Evolutionary conservation across 352 stramenopile species (phyloP).

Genomic region (Phytophthora sansomeana): DNA sequence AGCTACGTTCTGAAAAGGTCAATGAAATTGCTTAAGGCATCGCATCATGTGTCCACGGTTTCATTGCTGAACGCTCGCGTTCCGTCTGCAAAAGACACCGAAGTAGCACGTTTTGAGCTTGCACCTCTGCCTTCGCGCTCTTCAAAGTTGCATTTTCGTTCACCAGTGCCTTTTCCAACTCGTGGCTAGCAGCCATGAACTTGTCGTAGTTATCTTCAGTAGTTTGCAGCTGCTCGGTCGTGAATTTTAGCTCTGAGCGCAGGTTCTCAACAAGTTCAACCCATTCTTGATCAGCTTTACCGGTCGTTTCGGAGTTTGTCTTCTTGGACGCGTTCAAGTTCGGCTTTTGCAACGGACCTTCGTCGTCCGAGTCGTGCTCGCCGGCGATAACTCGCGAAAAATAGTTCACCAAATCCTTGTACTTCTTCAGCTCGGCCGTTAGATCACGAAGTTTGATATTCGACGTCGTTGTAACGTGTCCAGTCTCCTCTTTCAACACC

Average conservation of each 20-base stretch:
- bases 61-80: not conserved
- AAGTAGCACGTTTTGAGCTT: slow-evolving; percentile 7
- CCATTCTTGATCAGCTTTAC: not conserved
- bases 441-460: slow-evolving; percentile 1
- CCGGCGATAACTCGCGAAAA: slow-evolving; percentile 9
- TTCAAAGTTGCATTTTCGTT: slow-evolving; percentile 22
- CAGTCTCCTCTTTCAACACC: not conserved
- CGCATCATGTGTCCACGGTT: not conserved
- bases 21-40: not conserved
- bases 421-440: slow-evolving; percentile 7
- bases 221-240: slow-evolving; percentile 48
- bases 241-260: slow-evolving; percentile 63
- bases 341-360: not conserved
- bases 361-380: not conserved
- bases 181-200: slow-evolving; percentile 17
- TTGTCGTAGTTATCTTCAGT: slow-evolving; percentile 20
- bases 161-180: slow-evolving; percentile 19
- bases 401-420: slow-evolving; percentile 16
- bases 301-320: not conserved
- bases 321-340: not conserved
- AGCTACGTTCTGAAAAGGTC: not conserved
- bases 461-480: not conserved
- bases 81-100: not conserved
- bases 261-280: slow-evolving; percentile 64
- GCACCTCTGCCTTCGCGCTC: slow-evolving; percentile 7